Percentiles rank a stretch among this genome's conserved stretches.
These are phyloP conservation scores for Lentinus brumalis DNA, from an alignment of 768 basidiomycete genomes.

Conservation along the genomic window DNA sequence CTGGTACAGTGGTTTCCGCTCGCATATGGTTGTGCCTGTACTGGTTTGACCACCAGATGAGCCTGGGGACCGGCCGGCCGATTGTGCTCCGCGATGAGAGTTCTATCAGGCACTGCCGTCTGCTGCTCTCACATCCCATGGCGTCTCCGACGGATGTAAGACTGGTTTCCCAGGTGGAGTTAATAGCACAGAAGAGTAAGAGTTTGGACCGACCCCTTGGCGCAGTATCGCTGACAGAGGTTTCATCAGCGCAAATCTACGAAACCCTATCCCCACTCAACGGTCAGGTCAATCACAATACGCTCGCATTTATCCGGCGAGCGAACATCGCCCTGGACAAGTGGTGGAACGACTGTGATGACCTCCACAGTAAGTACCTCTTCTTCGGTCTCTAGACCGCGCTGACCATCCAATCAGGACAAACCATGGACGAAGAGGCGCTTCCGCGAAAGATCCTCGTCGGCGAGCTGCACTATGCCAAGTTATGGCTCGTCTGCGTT, in stretches of 20 bases:
- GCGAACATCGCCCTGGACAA: slow-evolving; percentile 85
- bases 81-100: slow-evolving; percentile 88
- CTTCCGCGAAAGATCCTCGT: slow-evolving; percentile 85
- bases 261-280: slow-evolving; percentile 86
- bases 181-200: slow-evolving; percentile 90
- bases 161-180: slow-evolving; percentile 83
- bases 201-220: not conserved
- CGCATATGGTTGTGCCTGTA: slow-evolving; percentile 94
- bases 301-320: slow-evolving; percentile 83
- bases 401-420: slow-evolving; percentile 43
- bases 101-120: slow-evolving; percentile 81
- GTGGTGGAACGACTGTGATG: slow-evolving; percentile 91
- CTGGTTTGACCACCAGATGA: slow-evolving; percentile 98
- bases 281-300: slow-evolving; percentile 83
- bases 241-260: slow-evolving; percentile 81
- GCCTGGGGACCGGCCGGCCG: slow-evolving; percentile 88
- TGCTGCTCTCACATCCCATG: slow-evolving; percentile 85
- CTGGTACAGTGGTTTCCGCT: slow-evolving; percentile 74
- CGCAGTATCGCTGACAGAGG: not conserved
- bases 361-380: slow-evolving; percentile 65
- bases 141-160: slow-evolving; percentile 88
- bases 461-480: slow-evolving; percentile 89
- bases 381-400: not conserved
- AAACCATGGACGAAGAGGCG: slow-evolving; percentile 82
- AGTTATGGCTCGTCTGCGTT: slow-evolving; percentile 93